Evolutionary conservation across 345 rosid species (phyloP), one percentile per base, ranked within the genome.

Genomic region (Iberis pinnata): DNA sequence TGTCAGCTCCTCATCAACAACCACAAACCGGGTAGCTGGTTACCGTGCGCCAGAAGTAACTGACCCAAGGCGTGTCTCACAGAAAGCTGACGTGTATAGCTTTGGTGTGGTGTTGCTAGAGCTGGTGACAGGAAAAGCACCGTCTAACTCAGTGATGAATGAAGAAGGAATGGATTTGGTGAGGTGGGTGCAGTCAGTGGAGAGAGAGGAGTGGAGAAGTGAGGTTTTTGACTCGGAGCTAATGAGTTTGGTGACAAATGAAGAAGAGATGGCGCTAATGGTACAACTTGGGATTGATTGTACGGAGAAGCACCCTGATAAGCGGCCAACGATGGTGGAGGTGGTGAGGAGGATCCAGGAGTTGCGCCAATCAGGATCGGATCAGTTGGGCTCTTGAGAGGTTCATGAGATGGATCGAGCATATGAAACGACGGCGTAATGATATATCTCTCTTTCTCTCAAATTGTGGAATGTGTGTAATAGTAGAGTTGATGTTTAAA

Each of bases 11-110:
- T 74, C 88, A 12, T 60, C 88, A 6, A 63, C 88, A 4, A 70
- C 84, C n/a, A 83, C 97, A 29, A 85, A 73, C 70, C 74, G 98
- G 17, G 85, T 75, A 0, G 81, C 83, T 1, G 97, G 98, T 12
- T 88, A 88, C 74, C 81, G 88, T 25, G 98, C 98, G 6, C 97
- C 98, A 0, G 98, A 92, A 65, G 95, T 92, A 29, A 92, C 90
- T 2, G 98, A 83, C 47, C 85, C 93, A 2, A 81, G 88, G 65
- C 80, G 56, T 58, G 88, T 88, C 27, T 81, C 98, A 12, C 98
- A 92, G 69, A 83, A 85, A 61, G 98, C 98, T 7, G 98, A 92
- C 24, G 88, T 92, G 25, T 92, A 85, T 40, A 88, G 98, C 82
- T 92, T 92, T 9, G 97, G 97, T 4, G 95, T 92, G 12, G 65